phyloP scores from a whole-genome alignment of 805 yeast species.

The Wickerhamomyces chambardii region DNA sequence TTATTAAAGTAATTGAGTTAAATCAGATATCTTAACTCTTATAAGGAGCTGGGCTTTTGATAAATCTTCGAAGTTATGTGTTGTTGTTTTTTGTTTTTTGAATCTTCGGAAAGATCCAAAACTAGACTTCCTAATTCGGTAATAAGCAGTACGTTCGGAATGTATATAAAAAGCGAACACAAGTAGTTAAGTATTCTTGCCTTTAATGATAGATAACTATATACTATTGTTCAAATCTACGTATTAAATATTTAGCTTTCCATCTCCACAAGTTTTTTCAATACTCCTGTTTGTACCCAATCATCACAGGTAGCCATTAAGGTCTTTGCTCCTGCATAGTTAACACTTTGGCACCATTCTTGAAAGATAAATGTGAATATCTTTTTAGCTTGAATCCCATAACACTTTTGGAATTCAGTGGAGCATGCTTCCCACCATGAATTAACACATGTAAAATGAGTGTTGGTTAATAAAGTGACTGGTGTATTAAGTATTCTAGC shows the following conservation, averaged over 20 bases:
- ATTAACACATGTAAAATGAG: slow-evolving; percentile 63
- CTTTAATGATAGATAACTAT: no score
- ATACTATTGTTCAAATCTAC: no score
- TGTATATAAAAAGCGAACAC: no score
- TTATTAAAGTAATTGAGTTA: no score
- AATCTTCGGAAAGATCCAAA: no score
- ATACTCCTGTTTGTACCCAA: slow-evolving; percentile 40
- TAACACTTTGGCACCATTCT: slow-evolving; percentile 45
- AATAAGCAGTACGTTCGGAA: no score
- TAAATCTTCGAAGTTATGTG: no score
- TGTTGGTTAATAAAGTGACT: slow-evolving; percentile 39
- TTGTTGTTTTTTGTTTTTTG: no score
- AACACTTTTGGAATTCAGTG: slow-evolving; percentile 39
- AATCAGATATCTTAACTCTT: no score
- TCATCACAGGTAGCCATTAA: slow-evolving; percentile 74
- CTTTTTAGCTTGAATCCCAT: slow-evolving; percentile 66
- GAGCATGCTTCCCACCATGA: slow-evolving; percentile 94
- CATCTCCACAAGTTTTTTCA: slow-evolving; percentile 30
- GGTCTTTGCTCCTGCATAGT: slow-evolving; percentile 73
- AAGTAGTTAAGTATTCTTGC: no score
- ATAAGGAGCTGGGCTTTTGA: no score
- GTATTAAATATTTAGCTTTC: slow-evolving; percentile 1
- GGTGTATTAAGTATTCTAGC: slow-evolving; percentile 63
- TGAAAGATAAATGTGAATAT: slow-evolving; percentile 36
- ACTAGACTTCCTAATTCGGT: no score